phyloP scores from a whole-genome alignment of 768 basidiomycete genomes.

The Tricholoma sp. region DNA sequence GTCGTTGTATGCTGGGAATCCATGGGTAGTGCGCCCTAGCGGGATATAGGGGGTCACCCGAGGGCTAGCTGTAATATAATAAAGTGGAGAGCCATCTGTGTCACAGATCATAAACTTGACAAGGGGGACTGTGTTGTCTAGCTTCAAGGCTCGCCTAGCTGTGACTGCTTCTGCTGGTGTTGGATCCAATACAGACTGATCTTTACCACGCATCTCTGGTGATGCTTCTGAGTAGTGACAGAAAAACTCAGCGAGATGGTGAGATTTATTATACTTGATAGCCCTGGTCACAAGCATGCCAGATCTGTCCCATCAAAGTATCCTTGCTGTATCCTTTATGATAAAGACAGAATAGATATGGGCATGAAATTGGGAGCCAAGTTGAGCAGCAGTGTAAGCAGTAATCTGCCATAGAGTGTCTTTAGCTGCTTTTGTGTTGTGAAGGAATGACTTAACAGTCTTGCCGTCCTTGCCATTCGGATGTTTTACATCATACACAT shows the following conservation, averaged over 20 bases:
- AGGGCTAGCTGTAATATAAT: not conserved
- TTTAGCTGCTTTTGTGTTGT: not conserved
- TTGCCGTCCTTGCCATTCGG: not conserved
- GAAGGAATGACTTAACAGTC: not conserved
- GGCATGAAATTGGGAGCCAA: conserved; percentile 12
- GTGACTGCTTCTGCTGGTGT: too few relatives aligned
- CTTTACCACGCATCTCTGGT: too few relatives aligned
- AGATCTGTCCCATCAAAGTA: conserved; percentile 1
- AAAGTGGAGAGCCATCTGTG: too few relatives aligned
- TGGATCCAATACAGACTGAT: too few relatives aligned
- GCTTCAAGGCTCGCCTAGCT: too few relatives aligned
- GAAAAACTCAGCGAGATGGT: too few relatives aligned
- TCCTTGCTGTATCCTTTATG: not conserved
- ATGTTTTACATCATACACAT: not conserved
- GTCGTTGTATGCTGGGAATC: not conserved
- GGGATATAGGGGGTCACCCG: not conserved
- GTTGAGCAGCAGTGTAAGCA: conserved; percentile 13
- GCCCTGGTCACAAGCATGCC: too few relatives aligned
- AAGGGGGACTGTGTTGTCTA: too few relatives aligned
- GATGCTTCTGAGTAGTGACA: too few relatives aligned
- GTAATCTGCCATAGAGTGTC: conserved; percentile 15
- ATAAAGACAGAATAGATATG: conserved; percentile 13
- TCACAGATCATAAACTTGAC: too few relatives aligned
- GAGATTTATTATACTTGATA: too few relatives aligned
- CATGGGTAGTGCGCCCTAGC: not conserved